Percentiles rank a stretch among this genome's conserved stretches.
Conservation (phyloP, 1,139 yeast species). For the Blastobotrys ciferrii region DNA sequence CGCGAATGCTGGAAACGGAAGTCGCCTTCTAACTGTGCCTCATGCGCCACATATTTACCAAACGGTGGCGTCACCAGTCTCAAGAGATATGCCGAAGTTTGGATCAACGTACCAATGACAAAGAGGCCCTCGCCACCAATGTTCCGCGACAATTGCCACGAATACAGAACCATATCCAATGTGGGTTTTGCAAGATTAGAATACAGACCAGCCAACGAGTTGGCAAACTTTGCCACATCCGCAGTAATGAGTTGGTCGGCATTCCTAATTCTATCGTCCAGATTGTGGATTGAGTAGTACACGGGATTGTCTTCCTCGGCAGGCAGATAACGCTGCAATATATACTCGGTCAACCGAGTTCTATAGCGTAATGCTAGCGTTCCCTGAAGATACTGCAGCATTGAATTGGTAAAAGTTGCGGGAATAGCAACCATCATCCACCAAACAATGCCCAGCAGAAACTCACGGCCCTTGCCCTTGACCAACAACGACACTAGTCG, state of each 20-base stretch:
- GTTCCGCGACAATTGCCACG: slow-evolving; percentile 69
- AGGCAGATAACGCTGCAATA: slow-evolving; percentile 69
- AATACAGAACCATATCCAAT: slow-evolving; percentile 76
- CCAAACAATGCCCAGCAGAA: slow-evolving; percentile 59
- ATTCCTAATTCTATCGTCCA: slow-evolving; percentile 60
- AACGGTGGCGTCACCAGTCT: slow-evolving; percentile 86
- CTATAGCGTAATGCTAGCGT: slow-evolving; percentile 66
- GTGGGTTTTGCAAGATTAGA: slow-evolving; percentile 87
- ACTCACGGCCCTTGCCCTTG: slow-evolving; percentile 62
- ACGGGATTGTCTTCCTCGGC: slow-evolving; percentile 34
- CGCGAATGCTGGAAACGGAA: slow-evolving; percentile 81
- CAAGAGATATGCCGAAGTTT: slow-evolving; percentile 71
- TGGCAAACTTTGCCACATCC: slow-evolving; percentile 73
- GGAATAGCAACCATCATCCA: slow-evolving; percentile 91
- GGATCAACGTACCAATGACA: slow-evolving; percentile 76
- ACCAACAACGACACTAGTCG: slow-evolving; percentile 79
- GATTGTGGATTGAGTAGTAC: slow-evolving; percentile 55
- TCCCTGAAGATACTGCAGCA: slow-evolving; percentile 69
- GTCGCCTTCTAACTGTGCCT: slow-evolving; percentile 82
- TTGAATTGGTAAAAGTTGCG: slow-evolving; percentile 75
- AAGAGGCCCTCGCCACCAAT: slow-evolving; percentile 86
- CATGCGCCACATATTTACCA: slow-evolving; percentile 74
- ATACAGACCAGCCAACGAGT: slow-evolving; percentile 70
- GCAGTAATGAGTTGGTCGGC: slow-evolving; percentile 83
- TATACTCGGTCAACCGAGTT: slow-evolving; percentile 58